phyloP scores from a whole-genome alignment of 75 land plant genomes.

The Selaginella moellendorffii region DNA sequence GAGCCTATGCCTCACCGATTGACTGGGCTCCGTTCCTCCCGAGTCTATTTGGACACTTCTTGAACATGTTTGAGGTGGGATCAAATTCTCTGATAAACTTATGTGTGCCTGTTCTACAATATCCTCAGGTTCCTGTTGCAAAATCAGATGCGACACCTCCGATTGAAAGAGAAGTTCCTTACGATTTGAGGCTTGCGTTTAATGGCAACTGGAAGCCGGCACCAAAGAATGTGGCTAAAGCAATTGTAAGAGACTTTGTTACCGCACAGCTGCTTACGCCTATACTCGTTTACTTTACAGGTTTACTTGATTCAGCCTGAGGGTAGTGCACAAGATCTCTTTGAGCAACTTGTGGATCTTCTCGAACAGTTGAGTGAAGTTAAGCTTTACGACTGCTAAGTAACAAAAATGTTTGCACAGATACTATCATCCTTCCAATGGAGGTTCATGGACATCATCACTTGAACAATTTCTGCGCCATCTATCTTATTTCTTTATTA shows the following conservation, averaged over 20 bases:
- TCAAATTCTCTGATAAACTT: too few species aligned
- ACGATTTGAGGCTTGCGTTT: conserved; percentile 47
- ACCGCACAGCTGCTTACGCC: background rate
- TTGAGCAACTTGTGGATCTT: conserved; percentile 64
- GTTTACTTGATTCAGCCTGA: conserved; percentile 71
- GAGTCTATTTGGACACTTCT: conserved; percentile 51
- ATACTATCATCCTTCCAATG: conserved; percentile 99
- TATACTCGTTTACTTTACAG: conserved; percentile 22
- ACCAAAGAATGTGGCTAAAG: conserved; percentile 64
- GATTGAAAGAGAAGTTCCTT: conserved; percentile 53
- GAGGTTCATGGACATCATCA: conserved; percentile 86
- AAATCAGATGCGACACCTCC: conserved; percentile 65
- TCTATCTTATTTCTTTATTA: conserved; percentile 53
- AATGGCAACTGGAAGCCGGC: conserved; percentile 33
- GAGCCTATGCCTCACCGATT: conserved; percentile 5
- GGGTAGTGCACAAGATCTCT: conserved; percentile 46
- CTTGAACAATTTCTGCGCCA: conserved; percentile 64
- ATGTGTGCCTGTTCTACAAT: too few species aligned
- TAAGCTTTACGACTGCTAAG: too few species aligned
- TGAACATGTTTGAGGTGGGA: conserved; percentile 87
- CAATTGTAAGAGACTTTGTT: conserved; percentile 91
- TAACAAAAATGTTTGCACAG: background rate
- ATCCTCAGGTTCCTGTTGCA: conserved; percentile 82
- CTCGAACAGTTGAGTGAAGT: conserved; percentile 59
- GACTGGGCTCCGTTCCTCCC: conserved; percentile 69